These are phyloP conservation scores for Ophiorrhiza pumila DNA, from an alignment of 257 asterid genomes.

Conservation along the genomic window DNA sequence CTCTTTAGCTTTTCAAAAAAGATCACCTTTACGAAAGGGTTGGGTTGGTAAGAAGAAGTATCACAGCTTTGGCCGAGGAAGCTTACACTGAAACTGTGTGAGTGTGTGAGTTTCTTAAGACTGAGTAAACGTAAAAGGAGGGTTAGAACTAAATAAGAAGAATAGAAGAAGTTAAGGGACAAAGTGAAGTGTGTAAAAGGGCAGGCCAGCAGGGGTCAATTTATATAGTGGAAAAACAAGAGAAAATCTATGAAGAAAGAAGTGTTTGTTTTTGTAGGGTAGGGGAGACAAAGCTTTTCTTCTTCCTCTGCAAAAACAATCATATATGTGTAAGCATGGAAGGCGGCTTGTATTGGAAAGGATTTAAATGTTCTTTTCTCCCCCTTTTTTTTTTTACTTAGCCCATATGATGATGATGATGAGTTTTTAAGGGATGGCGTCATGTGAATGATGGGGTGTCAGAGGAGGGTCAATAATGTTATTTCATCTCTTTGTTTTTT, in stretches of 20 bases:
- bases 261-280: neutral
- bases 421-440: slow-evolving; percentile 45
- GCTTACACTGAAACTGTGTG: too few relatives aligned
- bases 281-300: slow-evolving; percentile 17
- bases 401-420: slow-evolving; percentile 33
- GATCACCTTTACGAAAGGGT: slow-evolving; percentile 63
- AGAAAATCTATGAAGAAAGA: slow-evolving; percentile 11
- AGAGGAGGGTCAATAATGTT: slow-evolving; percentile 30
- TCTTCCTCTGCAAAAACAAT: slow-evolving; percentile 44
- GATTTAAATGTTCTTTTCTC: slow-evolving; percentile 32
- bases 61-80: slow-evolving; percentile 14
- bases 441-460: slow-evolving; percentile 54
- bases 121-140: too few relatives aligned
- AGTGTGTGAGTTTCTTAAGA: too few relatives aligned
- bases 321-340: slow-evolving; percentile 75
- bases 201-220: slow-evolving; percentile 10
- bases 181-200: slow-evolving; percentile 19
- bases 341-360: slow-evolving; percentile 47
- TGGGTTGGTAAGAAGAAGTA: slow-evolving; percentile 31
- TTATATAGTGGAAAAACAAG: slow-evolving; percentile 55
- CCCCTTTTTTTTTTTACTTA: slow-evolving; percentile 28
- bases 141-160: neutral
- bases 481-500: neutral
- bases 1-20: slow-evolving; percentile 39
- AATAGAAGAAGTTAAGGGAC: slow-evolving; percentile 21